Conservation (phyloP, 257 asterid genomes). For the Penstemon davidsonii region DNA sequence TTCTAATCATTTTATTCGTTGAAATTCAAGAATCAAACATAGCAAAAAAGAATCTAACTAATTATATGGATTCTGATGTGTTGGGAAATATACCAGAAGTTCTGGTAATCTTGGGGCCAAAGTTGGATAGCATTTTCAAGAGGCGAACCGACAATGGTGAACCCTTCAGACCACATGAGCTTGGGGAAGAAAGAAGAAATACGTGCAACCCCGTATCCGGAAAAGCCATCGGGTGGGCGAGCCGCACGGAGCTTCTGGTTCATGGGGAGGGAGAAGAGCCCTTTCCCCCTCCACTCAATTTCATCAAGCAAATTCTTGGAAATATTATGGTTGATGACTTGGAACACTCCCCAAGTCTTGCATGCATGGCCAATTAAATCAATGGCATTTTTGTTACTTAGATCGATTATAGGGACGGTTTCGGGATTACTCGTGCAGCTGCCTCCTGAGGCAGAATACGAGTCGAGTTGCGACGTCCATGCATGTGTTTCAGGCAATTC, state of each 20-base stretch:
- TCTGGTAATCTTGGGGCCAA: constrained; percentile 66
- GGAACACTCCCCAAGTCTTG: constrained; percentile 89
- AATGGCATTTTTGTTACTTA: constrained; percentile 37
- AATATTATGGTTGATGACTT: constrained; percentile 58
- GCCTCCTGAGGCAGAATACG: constrained; percentile 21
- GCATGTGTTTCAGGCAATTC: constrained; percentile 93
- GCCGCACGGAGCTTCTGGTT: constrained; percentile 74
- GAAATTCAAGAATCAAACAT: too few relatives aligned
- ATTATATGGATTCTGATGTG: too few relatives aligned
- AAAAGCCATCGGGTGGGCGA: constrained; percentile 53
- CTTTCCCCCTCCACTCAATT: constrained; percentile 39
- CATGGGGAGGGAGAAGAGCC: constrained; percentile 77
- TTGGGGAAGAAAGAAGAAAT: constrained; percentile 82
- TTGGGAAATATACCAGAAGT: constrained; percentile 55
- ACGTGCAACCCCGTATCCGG: constrained; percentile 83
- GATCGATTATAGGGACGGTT: constrained; percentile 65
- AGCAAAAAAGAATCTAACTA: too few relatives aligned
- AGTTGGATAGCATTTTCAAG: constrained; percentile 69
- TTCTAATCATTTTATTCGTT: too few relatives aligned
- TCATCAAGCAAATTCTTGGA: constrained; percentile 44
- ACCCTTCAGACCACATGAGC: constrained; percentile 98
- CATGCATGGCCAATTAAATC: constrained; percentile 80
- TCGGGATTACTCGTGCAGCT: constrained; percentile 18
- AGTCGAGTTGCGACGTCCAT: constrained; percentile 49
- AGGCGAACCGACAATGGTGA: constrained; percentile 84